phyloP scores from a whole-genome alignment of 2,329 filamentous ascomycete genomes.

The Clarireedia paspali region DNA sequence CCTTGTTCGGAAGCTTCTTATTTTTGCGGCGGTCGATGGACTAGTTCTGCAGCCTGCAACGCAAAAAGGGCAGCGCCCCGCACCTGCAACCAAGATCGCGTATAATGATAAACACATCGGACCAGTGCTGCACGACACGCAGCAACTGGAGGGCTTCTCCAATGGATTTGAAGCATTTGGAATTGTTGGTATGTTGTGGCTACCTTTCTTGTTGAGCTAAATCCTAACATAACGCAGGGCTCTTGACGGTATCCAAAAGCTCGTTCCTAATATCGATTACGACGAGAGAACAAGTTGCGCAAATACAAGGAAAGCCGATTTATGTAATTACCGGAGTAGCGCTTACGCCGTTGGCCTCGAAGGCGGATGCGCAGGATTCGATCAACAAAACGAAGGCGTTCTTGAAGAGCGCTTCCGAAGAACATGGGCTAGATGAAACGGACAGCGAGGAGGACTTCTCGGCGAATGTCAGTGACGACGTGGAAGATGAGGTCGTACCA shows the following conservation, averaged over 20 bases:
- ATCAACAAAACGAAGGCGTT: conserved; percentile 54
- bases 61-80: conserved; percentile 23
- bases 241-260: conserved; percentile 73
- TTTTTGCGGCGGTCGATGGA: conserved; percentile 30
- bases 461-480: conserved; percentile 32
- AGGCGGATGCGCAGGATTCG: conserved; percentile 63
- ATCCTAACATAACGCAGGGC: conserved; percentile 44
- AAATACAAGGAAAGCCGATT: conserved; percentile 72
- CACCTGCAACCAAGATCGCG: conserved; percentile 24
- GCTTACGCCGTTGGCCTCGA: conserved; percentile 78
- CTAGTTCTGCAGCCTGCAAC: conserved; percentile 28
- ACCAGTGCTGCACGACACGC: conserved; percentile 14
- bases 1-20: conserved; percentile 28
- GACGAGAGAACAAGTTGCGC: conserved; percentile 78
- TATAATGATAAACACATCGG: conserved; percentile 26
- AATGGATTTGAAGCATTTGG: conserved; percentile 31
- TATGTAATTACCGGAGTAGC: conserved; percentile 86
- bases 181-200: conserved; percentile 26
- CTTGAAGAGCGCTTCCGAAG: conserved; percentile 31
- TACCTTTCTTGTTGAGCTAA: not conserved
- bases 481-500: conserved; percentile 33
- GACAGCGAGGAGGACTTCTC: conserved; percentile 41
- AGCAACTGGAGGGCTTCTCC: conserved; percentile 9
- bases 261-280: conserved; percentile 85
- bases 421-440: conserved; percentile 25